These are phyloP conservation scores for Phialophora macrospora DNA, from an alignment of 2,329 filamentous ascomycete species.

Conservation along the genomic window DNA sequence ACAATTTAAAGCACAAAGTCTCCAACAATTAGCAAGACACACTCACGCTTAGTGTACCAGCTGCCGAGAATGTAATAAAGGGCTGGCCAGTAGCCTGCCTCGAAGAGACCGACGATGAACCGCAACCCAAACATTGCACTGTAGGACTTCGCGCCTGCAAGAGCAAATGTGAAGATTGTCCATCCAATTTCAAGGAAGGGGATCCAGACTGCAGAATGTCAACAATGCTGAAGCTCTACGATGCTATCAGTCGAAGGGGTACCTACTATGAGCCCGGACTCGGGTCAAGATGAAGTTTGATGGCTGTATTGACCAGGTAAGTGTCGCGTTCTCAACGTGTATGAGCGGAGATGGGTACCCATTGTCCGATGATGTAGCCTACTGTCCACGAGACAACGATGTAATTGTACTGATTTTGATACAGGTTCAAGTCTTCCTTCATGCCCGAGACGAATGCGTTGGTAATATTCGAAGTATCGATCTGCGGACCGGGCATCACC, in stretches of 20 bases:
- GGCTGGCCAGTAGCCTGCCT: constrained; percentile 39
- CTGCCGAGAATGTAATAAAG: constrained; percentile 30
- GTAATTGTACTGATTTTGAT: constrained; percentile 60
- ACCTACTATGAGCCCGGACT: constrained; percentile 32
- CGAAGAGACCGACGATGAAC: constrained; percentile 31
- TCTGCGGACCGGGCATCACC: constrained; percentile 13
- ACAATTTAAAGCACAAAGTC: not conserved
- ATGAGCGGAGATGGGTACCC: constrained; percentile 49
- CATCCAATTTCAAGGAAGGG: constrained; percentile 32
- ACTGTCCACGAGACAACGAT: constrained; percentile 32
- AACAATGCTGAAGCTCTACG: constrained; percentile 45
- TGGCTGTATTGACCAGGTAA: constrained; percentile 22
- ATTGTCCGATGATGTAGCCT: constrained; percentile 50
- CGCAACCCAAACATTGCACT: constrained; percentile 25
- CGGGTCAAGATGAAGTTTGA: constrained; percentile 34
- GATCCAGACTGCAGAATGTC: constrained; percentile 49
- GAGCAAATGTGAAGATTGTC: constrained; percentile 32
- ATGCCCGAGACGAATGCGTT: constrained; percentile 60
- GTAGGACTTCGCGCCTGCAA: constrained; percentile 28
- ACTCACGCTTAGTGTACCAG: constrained; percentile 33
- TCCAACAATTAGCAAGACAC: not conserved
- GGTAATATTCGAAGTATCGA: constrained; percentile 33
- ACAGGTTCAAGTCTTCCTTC: constrained; percentile 57
- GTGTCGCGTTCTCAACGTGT: constrained; percentile 35
- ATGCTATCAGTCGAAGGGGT: constrained; percentile 42